A percentile compares a stretch with the other conserved stretches of the same genome.
Evolutionary conservation across 2,329 filamentous ascomycete genomes (phyloP).

Genomic region (Aureobasidium sp.): DNA sequence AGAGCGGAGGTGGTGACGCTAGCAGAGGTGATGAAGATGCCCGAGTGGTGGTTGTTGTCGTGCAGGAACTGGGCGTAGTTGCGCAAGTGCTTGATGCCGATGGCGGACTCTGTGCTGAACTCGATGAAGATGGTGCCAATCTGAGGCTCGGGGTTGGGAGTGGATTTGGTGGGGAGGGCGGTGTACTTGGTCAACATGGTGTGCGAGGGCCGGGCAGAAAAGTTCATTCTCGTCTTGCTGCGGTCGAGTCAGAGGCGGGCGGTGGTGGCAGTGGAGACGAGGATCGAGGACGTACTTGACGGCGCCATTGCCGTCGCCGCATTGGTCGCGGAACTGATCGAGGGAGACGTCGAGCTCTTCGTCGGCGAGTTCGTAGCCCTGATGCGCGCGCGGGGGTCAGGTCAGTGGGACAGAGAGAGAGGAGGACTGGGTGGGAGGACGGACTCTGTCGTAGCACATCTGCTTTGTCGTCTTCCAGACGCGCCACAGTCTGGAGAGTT

Average conservation of each 20-base stretch:
- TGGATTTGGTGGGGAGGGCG: constrained; percentile 59
- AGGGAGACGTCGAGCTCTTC: constrained; percentile 83
- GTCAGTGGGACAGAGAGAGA: constrained; percentile 1
- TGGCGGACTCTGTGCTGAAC: constrained; percentile 71
- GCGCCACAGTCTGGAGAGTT: constrained; percentile 70
- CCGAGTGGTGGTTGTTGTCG: constrained; percentile 75
- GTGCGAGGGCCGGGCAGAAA: constrained; percentile 77
- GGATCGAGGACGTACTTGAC: constrained; percentile 54
- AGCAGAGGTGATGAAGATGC: constrained; percentile 80
- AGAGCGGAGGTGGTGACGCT: constrained; percentile 79
- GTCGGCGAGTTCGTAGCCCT: constrained; percentile 91
- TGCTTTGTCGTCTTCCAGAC: constrained; percentile 90
- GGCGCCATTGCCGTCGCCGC: constrained; percentile 63
- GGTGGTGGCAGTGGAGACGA: background rate
- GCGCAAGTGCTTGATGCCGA: constrained; percentile 90
- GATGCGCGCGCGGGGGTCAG: constrained; percentile 12
- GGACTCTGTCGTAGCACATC: constrained; percentile 86
- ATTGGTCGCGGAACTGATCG: constrained; percentile 69
- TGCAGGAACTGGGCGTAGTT: constrained; percentile 77
- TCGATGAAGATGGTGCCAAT: constrained; percentile 90
- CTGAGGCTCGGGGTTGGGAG: constrained; percentile 56
- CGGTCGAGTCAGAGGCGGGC: constrained; percentile 5
- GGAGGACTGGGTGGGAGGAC: constrained; percentile 29
- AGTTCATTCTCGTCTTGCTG: constrained; percentile 78
- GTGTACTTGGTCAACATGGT: constrained; percentile 82